Conservation (phyloP, 129 eudicot genomes). For the Artemisia tridentata region DNA sequence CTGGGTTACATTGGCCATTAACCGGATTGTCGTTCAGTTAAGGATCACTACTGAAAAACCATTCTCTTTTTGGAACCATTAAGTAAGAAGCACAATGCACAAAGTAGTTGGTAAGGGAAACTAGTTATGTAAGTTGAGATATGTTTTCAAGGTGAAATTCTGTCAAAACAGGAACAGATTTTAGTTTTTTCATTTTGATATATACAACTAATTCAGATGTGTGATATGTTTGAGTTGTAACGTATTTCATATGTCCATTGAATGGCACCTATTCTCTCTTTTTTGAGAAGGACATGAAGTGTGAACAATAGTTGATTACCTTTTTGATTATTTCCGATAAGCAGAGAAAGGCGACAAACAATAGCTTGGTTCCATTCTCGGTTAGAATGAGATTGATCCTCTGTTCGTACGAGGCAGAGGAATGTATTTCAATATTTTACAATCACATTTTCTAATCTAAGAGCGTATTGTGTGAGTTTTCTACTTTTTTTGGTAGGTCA, state of each 20-base stretch:
- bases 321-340: background rate
- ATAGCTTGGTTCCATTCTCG: too few relatives aligned
- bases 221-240: background rate
- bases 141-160: background rate
- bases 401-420: background rate
- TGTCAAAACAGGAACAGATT: background rate
- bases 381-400: background rate
- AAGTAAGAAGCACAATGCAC: background rate
- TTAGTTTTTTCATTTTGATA: background rate
- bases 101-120: background rate
- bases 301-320: background rate
- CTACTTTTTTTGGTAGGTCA: too few relatives aligned
- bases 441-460: too few relatives aligned
- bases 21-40: background rate
- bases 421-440: too few relatives aligned
- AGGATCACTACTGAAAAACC: too few relatives aligned
- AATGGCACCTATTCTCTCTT: background rate
- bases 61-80: background rate
- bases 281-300: background rate
- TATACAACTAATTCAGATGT: background rate
- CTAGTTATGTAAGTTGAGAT: background rate
- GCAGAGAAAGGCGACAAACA: too few relatives aligned
- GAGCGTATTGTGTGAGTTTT: too few relatives aligned
- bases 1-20: constrained; percentile 81
- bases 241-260: background rate